Evolutionary conservation across 108 stramenopile species (phyloP).

Genomic region (Stephanodiscus minutulus): DNA sequence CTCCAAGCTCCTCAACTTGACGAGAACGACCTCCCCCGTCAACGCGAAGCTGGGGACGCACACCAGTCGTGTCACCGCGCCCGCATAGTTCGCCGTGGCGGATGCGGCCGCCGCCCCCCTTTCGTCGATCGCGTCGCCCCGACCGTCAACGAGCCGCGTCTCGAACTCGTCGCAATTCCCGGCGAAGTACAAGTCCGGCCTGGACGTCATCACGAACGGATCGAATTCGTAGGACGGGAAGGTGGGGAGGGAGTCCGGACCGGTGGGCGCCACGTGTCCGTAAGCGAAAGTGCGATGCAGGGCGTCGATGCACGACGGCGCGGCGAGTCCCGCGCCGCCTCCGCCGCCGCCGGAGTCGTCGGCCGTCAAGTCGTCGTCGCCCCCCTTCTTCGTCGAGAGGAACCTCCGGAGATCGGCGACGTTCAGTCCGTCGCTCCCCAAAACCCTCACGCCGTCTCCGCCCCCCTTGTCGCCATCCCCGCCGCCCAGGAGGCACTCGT

Average conservation of each 20-base stretch:
- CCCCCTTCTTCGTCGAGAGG: conserved; percentile 34
- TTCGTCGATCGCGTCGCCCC: conserved; percentile 25
- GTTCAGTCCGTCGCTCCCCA: conserved; percentile 82
- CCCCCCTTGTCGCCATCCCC: not conserved
- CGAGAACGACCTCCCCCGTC: conserved; percentile 74
- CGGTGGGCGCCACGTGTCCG: conserved; percentile 86
- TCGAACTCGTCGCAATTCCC: conserved; percentile 73
- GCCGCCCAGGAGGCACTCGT: conserved; percentile 36
- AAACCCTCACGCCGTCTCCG: conserved; percentile 22
- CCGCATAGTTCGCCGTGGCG: conserved; percentile 4
- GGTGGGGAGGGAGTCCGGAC: conserved; percentile 82
- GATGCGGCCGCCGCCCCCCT: conserved; percentile 1
- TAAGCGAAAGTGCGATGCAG: conserved; percentile 62
- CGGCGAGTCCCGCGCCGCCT: not conserved
- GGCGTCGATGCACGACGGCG: conserved; percentile 47
- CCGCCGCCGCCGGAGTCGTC: conserved; percentile 29
- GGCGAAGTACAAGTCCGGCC: conserved; percentile 64
- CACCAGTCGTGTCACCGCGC: conserved; percentile 52
- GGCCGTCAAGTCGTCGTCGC: conserved; percentile 4
- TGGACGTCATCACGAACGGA: conserved; percentile 71
- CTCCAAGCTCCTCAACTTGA: conserved; percentile 71
- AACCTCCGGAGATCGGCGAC: conserved; percentile 67
- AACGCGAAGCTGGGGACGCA: conserved; percentile 75
- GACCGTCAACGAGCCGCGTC: conserved; percentile 35
- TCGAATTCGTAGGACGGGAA: conserved; percentile 70